phyloP scores from a whole-genome alignment of 2,329 filamentous ascomycete species.

The Alternaria alternata region DNA sequence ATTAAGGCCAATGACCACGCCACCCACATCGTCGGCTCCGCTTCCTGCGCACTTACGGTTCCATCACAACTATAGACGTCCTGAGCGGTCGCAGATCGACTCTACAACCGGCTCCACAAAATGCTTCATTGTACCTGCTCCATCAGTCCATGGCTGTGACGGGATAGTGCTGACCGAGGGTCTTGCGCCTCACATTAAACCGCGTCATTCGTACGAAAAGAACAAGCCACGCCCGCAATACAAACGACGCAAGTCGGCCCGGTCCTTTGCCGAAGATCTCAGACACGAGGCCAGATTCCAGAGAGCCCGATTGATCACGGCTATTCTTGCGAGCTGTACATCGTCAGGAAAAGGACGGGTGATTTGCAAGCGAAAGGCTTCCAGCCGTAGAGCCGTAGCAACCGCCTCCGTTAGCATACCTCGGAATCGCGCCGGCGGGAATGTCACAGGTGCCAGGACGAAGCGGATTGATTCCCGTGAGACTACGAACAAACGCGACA shows the following conservation, averaged over 20 bases:
- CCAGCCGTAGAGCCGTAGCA: conserved; percentile 7
- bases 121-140: conserved; percentile 16
- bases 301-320: conserved; percentile 21
- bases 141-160: conserved; percentile 39
- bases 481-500: neutral
- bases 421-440: neutral
- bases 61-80: conserved; percentile 29
- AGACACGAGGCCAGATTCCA: conserved; percentile 23
- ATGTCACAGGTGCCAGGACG: neutral
- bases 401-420: conserved; percentile 3
- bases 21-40: conserved; percentile 24
- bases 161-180: conserved; percentile 34
- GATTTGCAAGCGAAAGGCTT: conserved; percentile 18
- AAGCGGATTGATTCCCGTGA: neutral
- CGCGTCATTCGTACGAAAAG: conserved; percentile 10
- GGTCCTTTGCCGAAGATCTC: conserved; percentile 14
- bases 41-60: conserved; percentile 35
- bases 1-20: conserved; percentile 34
- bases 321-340: conserved; percentile 20
- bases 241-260: conserved; percentile 12
- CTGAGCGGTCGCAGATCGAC: conserved; percentile 27
- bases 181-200: conserved; percentile 26
- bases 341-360: conserved; percentile 19
- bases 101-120: conserved; percentile 21
- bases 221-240: conserved; percentile 1